These are phyloP conservation scores for Lichenothelia convexa DNA, from an alignment of 495 filamentous ascomycete genomes.

Conservation along the genomic window DNA sequence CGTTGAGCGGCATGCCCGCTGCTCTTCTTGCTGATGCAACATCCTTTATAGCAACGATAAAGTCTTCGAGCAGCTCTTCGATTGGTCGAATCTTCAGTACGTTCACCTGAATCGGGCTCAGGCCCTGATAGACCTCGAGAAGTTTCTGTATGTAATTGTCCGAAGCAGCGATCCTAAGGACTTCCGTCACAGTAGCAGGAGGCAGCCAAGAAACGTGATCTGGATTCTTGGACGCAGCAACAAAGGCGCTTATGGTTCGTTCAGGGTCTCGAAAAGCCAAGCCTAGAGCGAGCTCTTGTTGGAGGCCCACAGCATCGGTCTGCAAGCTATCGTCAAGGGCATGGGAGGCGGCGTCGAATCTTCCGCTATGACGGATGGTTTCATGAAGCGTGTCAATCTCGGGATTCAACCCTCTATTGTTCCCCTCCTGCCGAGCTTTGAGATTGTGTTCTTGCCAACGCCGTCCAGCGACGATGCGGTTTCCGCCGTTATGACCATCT, in stretches of 20 bases:
- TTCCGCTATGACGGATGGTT: no score
- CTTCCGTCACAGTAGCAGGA: slow-evolving; percentile 26
- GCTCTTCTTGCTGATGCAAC: slow-evolving; percentile 23
- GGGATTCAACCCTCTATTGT: no score
- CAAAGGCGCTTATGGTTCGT: slow-evolving; percentile 7
- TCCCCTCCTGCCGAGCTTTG: no score
- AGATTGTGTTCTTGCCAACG: no score
- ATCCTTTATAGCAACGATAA: slow-evolving; percentile 19
- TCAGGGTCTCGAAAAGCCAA: slow-evolving; percentile 9
- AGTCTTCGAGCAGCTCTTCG: slow-evolving; percentile 23
- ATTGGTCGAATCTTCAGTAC: slow-evolving; percentile 11
- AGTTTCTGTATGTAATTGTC: slow-evolving; percentile 15
- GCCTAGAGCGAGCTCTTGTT: not conserved
- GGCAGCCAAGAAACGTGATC: slow-evolving; percentile 14
- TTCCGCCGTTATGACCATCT: no score
- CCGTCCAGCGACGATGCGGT: no score
- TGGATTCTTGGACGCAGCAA: slow-evolving; percentile 6
- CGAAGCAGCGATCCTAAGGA: slow-evolving; percentile 30
- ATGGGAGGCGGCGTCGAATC: no score
- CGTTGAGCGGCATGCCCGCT: slow-evolving; percentile 15
- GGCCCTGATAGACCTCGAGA: slow-evolving; percentile 11
- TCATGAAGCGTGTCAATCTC: no score
- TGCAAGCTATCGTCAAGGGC: no score
- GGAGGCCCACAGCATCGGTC: no score
- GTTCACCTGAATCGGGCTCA: slow-evolving; percentile 7